Conservation (phyloP, 2,329 filamentous ascomycete species). For the Xylaria polymorpha region DNA sequence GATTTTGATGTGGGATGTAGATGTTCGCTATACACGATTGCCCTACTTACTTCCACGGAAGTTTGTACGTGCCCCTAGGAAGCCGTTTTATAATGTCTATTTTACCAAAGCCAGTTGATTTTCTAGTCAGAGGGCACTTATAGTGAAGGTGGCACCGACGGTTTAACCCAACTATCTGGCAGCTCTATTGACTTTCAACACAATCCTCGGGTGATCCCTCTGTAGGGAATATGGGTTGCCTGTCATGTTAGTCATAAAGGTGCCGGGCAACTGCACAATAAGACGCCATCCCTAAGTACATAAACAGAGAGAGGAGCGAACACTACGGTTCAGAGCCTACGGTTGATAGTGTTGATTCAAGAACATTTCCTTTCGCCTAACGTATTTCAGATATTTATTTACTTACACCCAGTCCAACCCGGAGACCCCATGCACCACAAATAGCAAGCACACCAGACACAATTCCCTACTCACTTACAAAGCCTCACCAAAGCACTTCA, state of each 20-base stretch:
- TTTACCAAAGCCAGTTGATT: conserved; percentile 17
- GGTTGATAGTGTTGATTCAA: background rate
- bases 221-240: background rate
- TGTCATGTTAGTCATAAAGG: background rate
- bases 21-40: conserved; percentile 7
- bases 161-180: background rate
- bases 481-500: background rate
- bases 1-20: background rate
- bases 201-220: background rate
- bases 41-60: conserved; percentile 1
- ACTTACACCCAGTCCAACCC: background rate
- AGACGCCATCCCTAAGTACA: background rate
- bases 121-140: background rate
- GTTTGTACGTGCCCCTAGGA: conserved; percentile 21
- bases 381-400: background rate
- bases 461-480: background rate
- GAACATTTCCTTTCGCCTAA: background rate
- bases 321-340: background rate
- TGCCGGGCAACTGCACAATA: background rate
- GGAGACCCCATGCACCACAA: background rate
- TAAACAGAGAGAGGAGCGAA: background rate
- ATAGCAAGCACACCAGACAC: background rate
- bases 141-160: background rate
- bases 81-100: conserved; percentile 32
- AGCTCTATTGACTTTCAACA: background rate